These are phyloP conservation scores for Aplosporella prunicola DNA, from an alignment of 2,329 filamentous ascomycete genomes.

Conservation along the genomic window DNA sequence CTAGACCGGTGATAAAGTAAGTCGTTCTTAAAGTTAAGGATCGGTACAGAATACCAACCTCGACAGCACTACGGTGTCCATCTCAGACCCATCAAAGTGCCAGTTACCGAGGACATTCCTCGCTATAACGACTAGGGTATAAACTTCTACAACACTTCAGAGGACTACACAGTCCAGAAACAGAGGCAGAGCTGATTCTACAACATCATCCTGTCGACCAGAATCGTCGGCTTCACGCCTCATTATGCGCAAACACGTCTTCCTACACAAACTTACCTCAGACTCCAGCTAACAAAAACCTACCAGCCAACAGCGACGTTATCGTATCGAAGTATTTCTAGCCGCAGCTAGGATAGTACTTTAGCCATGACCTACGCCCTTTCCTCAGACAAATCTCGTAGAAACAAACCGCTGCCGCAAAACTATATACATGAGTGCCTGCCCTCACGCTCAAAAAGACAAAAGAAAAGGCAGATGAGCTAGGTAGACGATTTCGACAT, in stretches of 20 bases:
- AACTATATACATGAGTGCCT: too few species aligned
- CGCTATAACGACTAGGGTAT: neutral
- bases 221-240: slow-evolving; percentile 7
- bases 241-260: neutral
- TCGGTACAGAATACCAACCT: neutral
- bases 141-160: slow-evolving; percentile 4
- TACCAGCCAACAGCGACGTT: slow-evolving; percentile 2
- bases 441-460: slow-evolving; percentile 1
- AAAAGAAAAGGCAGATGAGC: neutral
- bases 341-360: neutral
- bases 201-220: slow-evolving; percentile 7
- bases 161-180: slow-evolving; percentile 4
- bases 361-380: neutral
- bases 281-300: neutral
- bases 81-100: neutral
- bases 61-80: slow-evolving; percentile 5
- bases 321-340: slow-evolving; percentile 5
- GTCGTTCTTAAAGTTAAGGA: neutral
- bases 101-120: slow-evolving; percentile 2
- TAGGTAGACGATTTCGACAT: slow-evolving; percentile 7
- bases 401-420: neutral
- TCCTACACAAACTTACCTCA: neutral
- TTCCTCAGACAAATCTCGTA: neutral
- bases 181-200: neutral
- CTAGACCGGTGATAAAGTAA: slow-evolving; percentile 2